A percentile compares a stretch with the other conserved stretches of the same genome.
Conservation (phyloP, 2,329 filamentous ascomycete genomes). For the Penicillium freii region DNA sequence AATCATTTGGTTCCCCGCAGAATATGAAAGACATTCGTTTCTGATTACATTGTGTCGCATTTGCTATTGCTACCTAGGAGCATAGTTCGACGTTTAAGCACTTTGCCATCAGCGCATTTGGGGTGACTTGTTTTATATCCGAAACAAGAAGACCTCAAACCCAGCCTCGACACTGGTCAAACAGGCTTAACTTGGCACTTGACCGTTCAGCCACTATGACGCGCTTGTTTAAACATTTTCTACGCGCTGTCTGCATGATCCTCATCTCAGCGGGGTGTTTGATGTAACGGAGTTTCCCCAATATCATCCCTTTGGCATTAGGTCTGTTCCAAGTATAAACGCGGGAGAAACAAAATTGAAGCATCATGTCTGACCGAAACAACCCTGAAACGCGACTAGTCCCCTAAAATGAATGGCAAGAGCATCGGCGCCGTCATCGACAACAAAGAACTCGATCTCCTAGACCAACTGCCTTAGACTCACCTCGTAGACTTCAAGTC, state of each 20-base stretch:
- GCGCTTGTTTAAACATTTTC: conserved; percentile 31
- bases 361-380: neutral
- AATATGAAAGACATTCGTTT: neutral
- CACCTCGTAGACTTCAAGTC: conserved; percentile 37
- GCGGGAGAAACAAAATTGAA: neutral
- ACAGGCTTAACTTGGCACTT: neutral
- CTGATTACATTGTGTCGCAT: neutral
- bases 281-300: conserved; percentile 23
- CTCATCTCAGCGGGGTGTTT: conserved; percentile 31
- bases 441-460: conserved; percentile 30
- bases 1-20: neutral
- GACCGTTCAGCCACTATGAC: conserved; percentile 13
- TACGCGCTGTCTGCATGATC: conserved; percentile 34
- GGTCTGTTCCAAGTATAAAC: conserved; percentile 16
- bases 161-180: neutral
- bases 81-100: neutral
- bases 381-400: neutral
- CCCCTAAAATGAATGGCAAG: conserved; percentile 21
- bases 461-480: conserved; percentile 26
- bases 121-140: neutral
- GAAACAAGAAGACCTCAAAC: neutral
- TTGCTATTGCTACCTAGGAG: neutral
- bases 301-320: conserved; percentile 17
- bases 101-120: neutral
- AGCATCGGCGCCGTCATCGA: conserved; percentile 36